These are phyloP conservation scores for Schizochytrium sp. DNA, from an alignment of 108 stramenopile species.

Conservation along the genomic window DNA sequence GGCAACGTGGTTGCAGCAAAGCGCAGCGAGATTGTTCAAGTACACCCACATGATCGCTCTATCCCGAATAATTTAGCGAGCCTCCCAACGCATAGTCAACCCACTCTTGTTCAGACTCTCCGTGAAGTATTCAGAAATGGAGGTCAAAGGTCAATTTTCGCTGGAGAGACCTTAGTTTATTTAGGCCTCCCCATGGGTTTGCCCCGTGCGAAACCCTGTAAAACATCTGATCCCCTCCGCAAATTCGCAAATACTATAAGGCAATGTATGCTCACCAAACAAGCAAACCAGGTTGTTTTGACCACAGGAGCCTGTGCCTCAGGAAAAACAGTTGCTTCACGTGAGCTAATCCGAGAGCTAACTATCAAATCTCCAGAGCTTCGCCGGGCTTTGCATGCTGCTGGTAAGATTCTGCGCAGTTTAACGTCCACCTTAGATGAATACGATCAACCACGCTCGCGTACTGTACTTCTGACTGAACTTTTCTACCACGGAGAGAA, in stretches of 20 bases:
- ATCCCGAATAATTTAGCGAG: no score
- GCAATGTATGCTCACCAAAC: not conserved
- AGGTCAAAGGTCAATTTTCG: not conserved
- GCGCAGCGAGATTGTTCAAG: not conserved
- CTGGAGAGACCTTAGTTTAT: not conserved
- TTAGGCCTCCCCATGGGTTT: not conserved
- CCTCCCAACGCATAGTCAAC: no score
- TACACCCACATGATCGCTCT: no score
- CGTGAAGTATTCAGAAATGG: not conserved
- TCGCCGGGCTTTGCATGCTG: not conserved
- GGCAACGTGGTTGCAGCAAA: constrained; percentile 38
- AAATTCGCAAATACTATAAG: not conserved
- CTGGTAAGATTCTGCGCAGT: not conserved
- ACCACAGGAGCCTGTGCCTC: not conserved
- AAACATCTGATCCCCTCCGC: not conserved
- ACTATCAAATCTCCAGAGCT: not conserved
- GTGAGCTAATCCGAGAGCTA: not conserved
- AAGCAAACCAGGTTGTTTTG: not conserved
- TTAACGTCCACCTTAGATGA: not conserved
- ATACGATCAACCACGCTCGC: not conserved
- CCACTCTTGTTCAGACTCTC: not conserved
- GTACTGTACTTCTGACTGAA: not conserved
- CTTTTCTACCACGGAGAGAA: not conserved
- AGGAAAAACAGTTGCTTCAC: not conserved
- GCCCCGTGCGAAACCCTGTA: not conserved